Conservation (phyloP, 306 rosid species). For the Mucuna pruriens region DNA sequence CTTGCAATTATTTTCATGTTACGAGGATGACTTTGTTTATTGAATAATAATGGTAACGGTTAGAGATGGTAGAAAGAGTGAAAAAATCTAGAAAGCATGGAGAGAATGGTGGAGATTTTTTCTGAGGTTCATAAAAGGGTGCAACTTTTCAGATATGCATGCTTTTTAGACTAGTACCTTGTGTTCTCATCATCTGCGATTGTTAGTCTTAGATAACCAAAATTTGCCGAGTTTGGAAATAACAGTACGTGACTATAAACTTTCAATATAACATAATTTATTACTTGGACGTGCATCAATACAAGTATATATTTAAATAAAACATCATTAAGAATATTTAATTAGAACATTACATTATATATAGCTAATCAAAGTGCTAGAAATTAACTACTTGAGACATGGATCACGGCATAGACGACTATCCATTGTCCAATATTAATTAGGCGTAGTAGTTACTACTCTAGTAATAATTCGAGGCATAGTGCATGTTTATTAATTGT, state of each 20-base stretch:
- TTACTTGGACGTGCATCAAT: constrained; percentile 10
- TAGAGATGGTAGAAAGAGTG: neutral
- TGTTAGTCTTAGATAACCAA: neutral
- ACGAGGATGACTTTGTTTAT: constrained; percentile 6
- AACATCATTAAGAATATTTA: constrained; percentile 64
- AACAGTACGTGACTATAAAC: neutral
- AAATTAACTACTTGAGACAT: constrained; percentile 44
- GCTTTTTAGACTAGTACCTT: neutral
- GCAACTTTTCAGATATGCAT: constrained; percentile 21
- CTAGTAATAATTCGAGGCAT: constrained; percentile 25
- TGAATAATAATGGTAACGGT: constrained; percentile 1
- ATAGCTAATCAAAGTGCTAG: constrained; percentile 68
- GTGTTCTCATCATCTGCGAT: neutral
- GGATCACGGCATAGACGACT: constrained; percentile 18
- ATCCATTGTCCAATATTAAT: constrained; percentile 38
- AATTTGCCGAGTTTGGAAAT: neutral
- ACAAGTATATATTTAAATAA: constrained; percentile 36
- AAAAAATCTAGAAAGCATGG: neutral
- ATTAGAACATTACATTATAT: constrained; percentile 57
- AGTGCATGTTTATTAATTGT: constrained; percentile 51
- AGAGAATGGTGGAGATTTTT: neutral
- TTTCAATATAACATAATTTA: neutral
- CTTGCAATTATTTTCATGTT: constrained; percentile 1
- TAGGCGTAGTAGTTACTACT: constrained; percentile 24
- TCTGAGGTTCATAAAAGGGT: constrained; percentile 20